Percentiles rank a stretch among this genome's conserved stretches.
Conservation (phyloP, 169 alveolate genomes). For the Cryptosporidium felis region DNA sequence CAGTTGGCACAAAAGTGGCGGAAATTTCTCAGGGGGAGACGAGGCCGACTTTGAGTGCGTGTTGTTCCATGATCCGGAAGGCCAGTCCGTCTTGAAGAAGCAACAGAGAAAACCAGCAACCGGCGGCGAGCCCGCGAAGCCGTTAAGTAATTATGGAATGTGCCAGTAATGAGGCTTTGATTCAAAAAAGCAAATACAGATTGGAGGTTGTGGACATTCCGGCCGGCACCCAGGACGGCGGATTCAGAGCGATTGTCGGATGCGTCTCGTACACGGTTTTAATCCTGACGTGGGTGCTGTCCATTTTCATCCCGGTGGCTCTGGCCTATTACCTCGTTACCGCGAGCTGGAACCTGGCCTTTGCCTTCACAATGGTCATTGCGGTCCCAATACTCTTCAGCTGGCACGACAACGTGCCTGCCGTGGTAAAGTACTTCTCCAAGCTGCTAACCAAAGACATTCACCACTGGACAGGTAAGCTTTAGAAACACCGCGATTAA, state of each 20-base stretch:
- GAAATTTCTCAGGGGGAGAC: not conserved
- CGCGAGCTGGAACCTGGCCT: not conserved
- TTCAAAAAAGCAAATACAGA: not conserved
- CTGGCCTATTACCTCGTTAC: slow-evolving; percentile 3
- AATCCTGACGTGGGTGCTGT: slow-evolving; percentile 20
- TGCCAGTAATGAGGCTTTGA: not conserved
- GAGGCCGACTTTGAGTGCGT: no score
- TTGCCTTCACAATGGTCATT: not conserved
- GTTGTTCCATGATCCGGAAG: no score
- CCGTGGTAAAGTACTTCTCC: not conserved
- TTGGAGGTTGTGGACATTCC: slow-evolving; percentile 1
- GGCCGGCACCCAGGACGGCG: not conserved
- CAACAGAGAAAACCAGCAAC: no score
- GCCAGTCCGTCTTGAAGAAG: no score
- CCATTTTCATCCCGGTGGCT: slow-evolving; percentile 28
- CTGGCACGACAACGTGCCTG: slow-evolving; percentile 15
- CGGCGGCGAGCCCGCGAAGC: no score
- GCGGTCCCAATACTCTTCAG: slow-evolving; percentile 4
- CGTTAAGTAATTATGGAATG: not conserved
- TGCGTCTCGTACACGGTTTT: slow-evolving; percentile 40
- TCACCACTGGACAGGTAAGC: slow-evolving; percentile 69
- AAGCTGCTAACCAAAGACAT: slow-evolving; percentile 21
- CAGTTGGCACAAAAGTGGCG: not conserved
- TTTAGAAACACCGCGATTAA: no score
- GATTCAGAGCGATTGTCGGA: slow-evolving; percentile 5